A percentile compares a stretch with the other conserved stretches of the same genome.
Conservation (phyloP, 2,329 filamentous ascomycete genomes). For the Diaporthe helianthi region DNA sequence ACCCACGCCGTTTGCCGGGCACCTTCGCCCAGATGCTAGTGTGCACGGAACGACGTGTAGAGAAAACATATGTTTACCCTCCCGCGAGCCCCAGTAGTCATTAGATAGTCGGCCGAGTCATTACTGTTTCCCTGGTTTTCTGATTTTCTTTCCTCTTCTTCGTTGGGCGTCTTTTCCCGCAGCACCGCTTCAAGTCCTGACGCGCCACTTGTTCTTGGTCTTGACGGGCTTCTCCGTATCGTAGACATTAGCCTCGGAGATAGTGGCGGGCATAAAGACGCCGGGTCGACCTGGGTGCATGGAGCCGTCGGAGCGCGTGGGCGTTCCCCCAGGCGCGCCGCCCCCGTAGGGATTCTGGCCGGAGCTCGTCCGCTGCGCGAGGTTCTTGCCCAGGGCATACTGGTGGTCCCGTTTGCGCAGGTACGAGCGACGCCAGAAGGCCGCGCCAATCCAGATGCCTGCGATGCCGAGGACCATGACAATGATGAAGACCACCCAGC, state of each 20-base stretch:
- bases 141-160: too few species aligned
- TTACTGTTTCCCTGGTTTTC: background rate
- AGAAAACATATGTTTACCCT: background rate
- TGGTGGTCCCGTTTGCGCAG: constrained; percentile 71
- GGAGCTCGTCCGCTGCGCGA: constrained; percentile 40
- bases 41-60: background rate
- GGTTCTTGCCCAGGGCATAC: constrained; percentile 55
- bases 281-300: constrained; percentile 45
- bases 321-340: constrained; percentile 42
- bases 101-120: constrained; percentile 8
- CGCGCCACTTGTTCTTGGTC: constrained; percentile 56
- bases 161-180: too few species aligned
- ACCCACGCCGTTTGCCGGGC: background rate
- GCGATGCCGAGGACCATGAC: constrained; percentile 74
- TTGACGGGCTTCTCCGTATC: constrained; percentile 37
- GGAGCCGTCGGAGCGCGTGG: constrained; percentile 41
- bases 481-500: constrained; percentile 84
- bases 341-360: constrained; percentile 42
- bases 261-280: constrained; percentile 49
- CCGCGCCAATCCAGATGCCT: constrained; percentile 70
- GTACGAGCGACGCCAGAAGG: constrained; percentile 77
- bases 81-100: background rate
- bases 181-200: constrained; percentile 50
- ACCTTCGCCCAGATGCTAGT: background rate
- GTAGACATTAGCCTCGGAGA: constrained; percentile 43